Percentiles rank a stretch among this genome's conserved stretches.
phyloP scores from a whole-genome alignment of 176 grass and related monocot genomes.

The Oryza brachyantha region DNA sequence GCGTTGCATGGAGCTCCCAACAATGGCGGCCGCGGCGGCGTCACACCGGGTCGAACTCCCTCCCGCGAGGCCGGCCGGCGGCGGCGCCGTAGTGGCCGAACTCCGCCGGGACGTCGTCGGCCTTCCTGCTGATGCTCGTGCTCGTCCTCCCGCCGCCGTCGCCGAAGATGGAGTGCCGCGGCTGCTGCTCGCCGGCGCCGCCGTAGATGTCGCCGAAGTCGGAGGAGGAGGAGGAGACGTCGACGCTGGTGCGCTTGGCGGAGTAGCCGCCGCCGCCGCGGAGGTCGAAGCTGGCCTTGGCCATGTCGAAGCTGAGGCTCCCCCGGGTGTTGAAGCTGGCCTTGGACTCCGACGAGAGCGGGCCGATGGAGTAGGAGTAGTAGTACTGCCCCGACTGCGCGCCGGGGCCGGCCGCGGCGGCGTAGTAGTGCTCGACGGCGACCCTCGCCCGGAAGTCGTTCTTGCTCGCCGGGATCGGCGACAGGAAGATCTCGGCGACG shows the following conservation, averaged over 20 bases:
- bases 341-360: conserved; percentile 29
- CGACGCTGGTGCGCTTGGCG: conserved; percentile 42
- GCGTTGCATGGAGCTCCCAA: neutral
- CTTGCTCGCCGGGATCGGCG: conserved; percentile 56
- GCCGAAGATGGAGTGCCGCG: conserved; percentile 46
- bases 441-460: conserved; percentile 63
- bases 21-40: neutral
- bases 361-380: conserved; percentile 27
- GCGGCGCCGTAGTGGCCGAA: conserved; percentile 33
- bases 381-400: conserved; percentile 13
- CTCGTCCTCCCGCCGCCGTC: neutral
- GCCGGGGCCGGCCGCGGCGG: conserved; percentile 11
- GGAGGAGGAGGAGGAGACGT: conserved; percentile 11
- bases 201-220: conserved; percentile 70
- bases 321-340: conserved; percentile 46
- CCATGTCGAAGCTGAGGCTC: conserved; percentile 56
- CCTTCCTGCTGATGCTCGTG: conserved; percentile 49
- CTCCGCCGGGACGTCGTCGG: conserved; percentile 51
- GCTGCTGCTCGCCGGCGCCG: conserved; percentile 21
- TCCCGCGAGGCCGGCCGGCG: conserved; percentile 8
- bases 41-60: conserved; percentile 40
- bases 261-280: conserved; percentile 14
- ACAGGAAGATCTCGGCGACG: conserved; percentile 63
- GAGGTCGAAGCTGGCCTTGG: conserved; percentile 70
- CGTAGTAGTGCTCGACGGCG: conserved; percentile 39